Evolutionary conservation across 257 asterid genomes (phyloP).

Genomic region (Petrea volubilis): DNA sequence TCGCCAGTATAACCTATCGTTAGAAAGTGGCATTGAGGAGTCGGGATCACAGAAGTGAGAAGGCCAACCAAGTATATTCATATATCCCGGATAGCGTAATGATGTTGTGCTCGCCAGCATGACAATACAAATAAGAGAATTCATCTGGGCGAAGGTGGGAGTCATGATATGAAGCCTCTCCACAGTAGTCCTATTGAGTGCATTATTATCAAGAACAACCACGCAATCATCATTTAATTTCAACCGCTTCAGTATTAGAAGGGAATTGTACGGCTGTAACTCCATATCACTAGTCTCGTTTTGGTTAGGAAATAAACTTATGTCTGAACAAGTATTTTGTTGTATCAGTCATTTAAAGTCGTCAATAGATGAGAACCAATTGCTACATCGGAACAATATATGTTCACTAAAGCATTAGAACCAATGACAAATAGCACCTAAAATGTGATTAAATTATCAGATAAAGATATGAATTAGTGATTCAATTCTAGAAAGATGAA

Average conservation of each 20-base stretch:
- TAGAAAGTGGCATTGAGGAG: conserved; percentile 98
- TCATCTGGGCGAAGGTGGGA: conserved; percentile 94
- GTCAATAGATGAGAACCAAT: conserved; percentile 98
- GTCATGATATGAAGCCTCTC: conserved; percentile 93
- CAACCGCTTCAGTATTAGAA: conserved; percentile 88
- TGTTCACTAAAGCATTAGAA: conserved; percentile 17
- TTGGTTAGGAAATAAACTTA: conserved; percentile 99
- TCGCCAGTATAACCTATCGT: conserved; percentile 99
- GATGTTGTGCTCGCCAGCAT: conserved; percentile 99
- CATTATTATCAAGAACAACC: conserved; percentile 97
- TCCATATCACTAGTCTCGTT: conserved; percentile 99
- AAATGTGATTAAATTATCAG: background rate
- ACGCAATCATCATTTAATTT: conserved; percentile 98
- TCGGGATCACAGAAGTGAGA: conserved; percentile 97
- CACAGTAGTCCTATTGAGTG: conserved; percentile 95
- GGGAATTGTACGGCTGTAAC: conserved; percentile 97
- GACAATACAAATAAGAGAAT: conserved; percentile 94
- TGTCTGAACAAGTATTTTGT: conserved; percentile 97
- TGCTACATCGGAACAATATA: conserved; percentile 48
- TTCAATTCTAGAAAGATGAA: too few relatives aligned
- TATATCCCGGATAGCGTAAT: conserved; percentile 95
- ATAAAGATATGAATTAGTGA: background rate
- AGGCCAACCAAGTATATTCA: conserved; percentile 99
- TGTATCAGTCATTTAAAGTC: conserved; percentile 92
- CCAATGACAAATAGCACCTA: conserved; percentile 1